phyloP scores from a whole-genome alignment of 2,329 filamentous ascomycete genomes.

The Tolypocladium paradoxum region DNA sequence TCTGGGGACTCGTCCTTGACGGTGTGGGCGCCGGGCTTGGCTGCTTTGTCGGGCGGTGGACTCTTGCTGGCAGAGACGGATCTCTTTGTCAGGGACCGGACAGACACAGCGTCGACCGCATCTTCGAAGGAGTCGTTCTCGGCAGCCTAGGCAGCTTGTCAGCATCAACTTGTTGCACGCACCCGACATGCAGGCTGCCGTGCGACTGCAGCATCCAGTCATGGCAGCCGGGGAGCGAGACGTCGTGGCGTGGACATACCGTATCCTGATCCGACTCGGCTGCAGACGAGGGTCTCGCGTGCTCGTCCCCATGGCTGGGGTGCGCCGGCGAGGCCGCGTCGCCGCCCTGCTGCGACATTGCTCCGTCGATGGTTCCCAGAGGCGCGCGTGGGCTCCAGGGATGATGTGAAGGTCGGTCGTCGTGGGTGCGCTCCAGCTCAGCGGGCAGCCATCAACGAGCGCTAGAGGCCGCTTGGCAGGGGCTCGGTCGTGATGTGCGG shows the following conservation, averaged over 20 bases:
- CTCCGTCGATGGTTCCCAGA: constrained; percentile 7
- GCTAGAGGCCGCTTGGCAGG: not conserved
- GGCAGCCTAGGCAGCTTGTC: constrained; percentile 12
- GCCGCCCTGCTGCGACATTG: constrained; percentile 24
- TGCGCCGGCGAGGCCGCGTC: constrained; percentile 15
- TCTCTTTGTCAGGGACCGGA: constrained; percentile 52
- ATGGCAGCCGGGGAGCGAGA: constrained; percentile 3
- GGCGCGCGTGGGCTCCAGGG: not conserved
- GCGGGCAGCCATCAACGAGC: constrained; percentile 5
- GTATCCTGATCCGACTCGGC: constrained; percentile 16
- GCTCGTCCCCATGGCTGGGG: constrained; percentile 8
- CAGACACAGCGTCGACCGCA: constrained; percentile 55
- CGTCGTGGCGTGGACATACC: constrained; percentile 13
- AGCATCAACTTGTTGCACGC: constrained; percentile 6
- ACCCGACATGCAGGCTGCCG: constrained; percentile 7
- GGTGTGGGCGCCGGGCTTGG: constrained; percentile 7
- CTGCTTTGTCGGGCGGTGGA: constrained; percentile 11
- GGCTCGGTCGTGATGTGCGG: not conserved
- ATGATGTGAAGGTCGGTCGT: not conserved
- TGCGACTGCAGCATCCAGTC: constrained; percentile 1
- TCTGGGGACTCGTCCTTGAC: constrained; percentile 5
- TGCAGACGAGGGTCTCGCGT: constrained; percentile 18
- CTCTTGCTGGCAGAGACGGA: constrained; percentile 23
- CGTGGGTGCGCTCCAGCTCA: constrained; percentile 1
- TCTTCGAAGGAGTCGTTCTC: constrained; percentile 59